A percentile compares a stretch with the other conserved stretches of the same genome.
These are phyloP conservation scores for Arthroderma sp. DNA, from an alignment of 2,329 filamentous ascomycete species.

Conservation along the genomic window DNA sequence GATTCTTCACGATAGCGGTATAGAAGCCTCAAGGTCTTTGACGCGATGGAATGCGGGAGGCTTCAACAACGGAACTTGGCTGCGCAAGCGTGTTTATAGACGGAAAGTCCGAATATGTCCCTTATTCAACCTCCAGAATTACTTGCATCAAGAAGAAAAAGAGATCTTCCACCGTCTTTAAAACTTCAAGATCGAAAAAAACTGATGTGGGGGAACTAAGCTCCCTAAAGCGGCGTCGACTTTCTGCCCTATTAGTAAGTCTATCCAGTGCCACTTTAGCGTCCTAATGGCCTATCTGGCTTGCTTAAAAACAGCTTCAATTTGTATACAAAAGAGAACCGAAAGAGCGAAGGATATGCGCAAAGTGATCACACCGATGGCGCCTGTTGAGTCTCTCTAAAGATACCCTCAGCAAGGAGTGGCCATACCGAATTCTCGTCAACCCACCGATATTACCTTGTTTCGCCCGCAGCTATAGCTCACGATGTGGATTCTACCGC, in stretches of 20 bases:
- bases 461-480: not conserved
- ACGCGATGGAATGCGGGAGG: too few species aligned
- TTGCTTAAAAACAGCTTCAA: not conserved
- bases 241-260: not conserved
- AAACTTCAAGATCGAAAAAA: not conserved
- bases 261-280: not conserved
- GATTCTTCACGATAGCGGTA: too few species aligned
- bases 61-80: not conserved
- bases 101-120: too few species aligned
- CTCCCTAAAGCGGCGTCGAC: not conserved
- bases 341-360: not conserved
- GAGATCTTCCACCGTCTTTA: not conserved
- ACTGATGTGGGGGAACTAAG: not conserved
- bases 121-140: too few species aligned
- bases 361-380: not conserved
- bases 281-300: not conserved
- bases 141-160: too few species aligned
- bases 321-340: not conserved
- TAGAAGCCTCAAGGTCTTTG: too few species aligned
- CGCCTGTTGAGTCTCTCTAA: not conserved
- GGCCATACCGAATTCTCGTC: not conserved
- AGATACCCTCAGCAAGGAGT: not conserved
- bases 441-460: not conserved
- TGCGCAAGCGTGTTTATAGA: too few species aligned
- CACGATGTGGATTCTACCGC: slow-evolving; percentile 86